Percentiles rank a stretch among this genome's conserved stretches.
Conservation (phyloP, 257 asterid species). For the Nicotiana tabacum region DNA sequence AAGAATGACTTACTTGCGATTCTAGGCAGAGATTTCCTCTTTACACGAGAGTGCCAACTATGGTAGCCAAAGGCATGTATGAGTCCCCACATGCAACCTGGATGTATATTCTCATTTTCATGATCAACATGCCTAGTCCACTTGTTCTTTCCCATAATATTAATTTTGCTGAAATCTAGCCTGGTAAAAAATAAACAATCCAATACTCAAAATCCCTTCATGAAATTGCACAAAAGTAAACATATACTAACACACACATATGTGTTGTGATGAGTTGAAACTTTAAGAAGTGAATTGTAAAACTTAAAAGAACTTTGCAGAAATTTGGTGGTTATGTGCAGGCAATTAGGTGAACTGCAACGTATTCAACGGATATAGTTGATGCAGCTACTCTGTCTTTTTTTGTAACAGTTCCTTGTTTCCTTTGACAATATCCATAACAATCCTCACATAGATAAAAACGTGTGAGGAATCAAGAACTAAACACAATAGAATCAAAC, state of each 20-base stretch:
- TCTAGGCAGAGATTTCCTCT: constrained; percentile 33
- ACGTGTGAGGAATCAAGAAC: neutral
- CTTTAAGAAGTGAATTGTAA: no score
- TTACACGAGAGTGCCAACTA: constrained; percentile 43
- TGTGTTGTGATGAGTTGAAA: neutral
- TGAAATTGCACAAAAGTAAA: neutral
- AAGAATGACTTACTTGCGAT: constrained; percentile 21
- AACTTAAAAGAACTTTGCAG: no score
- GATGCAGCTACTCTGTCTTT: neutral
- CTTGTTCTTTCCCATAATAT: constrained; percentile 47
- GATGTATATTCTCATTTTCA: constrained; percentile 28
- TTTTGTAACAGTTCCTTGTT: neutral
- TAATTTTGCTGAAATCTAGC: neutral
- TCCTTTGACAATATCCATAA: neutral
- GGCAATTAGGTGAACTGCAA: neutral
- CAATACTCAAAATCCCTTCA: neutral
- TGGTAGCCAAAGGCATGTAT: constrained; percentile 52
- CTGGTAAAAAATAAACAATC: constrained; percentile 3
- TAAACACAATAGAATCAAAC: neutral
- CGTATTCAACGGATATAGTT: neutral
- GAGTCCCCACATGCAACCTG: constrained; percentile 61
- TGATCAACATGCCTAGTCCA: constrained; percentile 27
- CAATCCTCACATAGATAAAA: neutral
- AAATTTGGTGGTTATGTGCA: neutral
- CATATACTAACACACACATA: neutral